These are phyloP conservation scores for Apiospora malaysiana DNA, from an alignment of 2,329 filamentous ascomycete genomes.

Conservation along the genomic window DNA sequence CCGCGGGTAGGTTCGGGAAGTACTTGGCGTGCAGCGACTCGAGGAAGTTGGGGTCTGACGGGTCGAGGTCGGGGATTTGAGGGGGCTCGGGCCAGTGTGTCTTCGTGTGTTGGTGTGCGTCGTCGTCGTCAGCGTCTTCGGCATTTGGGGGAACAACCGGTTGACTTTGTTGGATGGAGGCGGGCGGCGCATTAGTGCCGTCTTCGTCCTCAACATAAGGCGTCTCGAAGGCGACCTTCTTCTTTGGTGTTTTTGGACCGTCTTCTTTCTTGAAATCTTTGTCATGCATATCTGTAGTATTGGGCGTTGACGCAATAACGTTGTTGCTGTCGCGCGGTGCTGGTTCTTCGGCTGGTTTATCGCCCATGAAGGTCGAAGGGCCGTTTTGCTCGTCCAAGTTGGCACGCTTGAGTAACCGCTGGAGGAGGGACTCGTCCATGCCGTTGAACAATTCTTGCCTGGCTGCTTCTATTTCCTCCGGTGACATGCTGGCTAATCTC, in stretches of 20 bases:
- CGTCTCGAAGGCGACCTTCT: slow-evolving; percentile 19
- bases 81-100: slow-evolving; percentile 67
- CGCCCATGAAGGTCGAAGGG: slow-evolving; percentile 48
- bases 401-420: slow-evolving; percentile 77
- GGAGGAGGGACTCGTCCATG: slow-evolving; percentile 76
- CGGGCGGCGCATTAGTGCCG: background rate
- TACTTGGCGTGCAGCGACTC: slow-evolving; percentile 87
- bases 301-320: background rate
- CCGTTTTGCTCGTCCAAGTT: slow-evolving; percentile 70
- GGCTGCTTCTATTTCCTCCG: slow-evolving; percentile 80
- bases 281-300: slow-evolving; percentile 40
- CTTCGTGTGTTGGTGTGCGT: slow-evolving; percentile 38
- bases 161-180: background rate
- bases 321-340: slow-evolving; percentile 43
- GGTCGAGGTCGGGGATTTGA: slow-evolving; percentile 75
- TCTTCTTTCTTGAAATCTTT: slow-evolving; percentile 16
- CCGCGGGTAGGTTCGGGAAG: slow-evolving; percentile 85
- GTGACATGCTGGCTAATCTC: slow-evolving; percentile 77
- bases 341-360: slow-evolving; percentile 10
- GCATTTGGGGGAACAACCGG: slow-evolving; percentile 6
- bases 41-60: slow-evolving; percentile 82
- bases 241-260: background rate
- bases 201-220: background rate
- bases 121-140: slow-evolving; percentile 37
- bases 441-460: slow-evolving; percentile 80